phyloP scores from a whole-genome alignment of 768 basidiomycete genomes.

The Hemileccinum impolitum region DNA sequence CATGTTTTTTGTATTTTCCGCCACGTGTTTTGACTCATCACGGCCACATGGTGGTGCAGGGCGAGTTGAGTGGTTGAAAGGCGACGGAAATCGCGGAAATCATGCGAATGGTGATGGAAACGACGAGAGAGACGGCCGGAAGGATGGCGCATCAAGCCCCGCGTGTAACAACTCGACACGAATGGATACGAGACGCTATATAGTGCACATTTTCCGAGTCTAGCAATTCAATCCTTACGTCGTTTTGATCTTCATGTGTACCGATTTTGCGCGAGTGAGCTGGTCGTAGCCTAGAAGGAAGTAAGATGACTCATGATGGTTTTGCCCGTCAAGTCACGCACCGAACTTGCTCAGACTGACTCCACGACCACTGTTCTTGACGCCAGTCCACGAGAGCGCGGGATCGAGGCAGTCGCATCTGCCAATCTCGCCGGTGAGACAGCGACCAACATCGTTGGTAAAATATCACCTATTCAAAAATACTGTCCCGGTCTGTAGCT shows the following conservation, averaged over 20 bases:
- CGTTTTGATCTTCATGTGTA: slow-evolving; percentile 80
- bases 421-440: not conserved
- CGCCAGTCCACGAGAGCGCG: slow-evolving; percentile 90
- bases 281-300: slow-evolving; percentile 72
- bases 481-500: slow-evolving; percentile 87
- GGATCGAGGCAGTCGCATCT: slow-evolving; percentile 92
- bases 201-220: too few species aligned
- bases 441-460: not conserved
- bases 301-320: not conserved
- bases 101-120: too few species aligned
- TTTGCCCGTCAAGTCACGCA: slow-evolving; percentile 32
- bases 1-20: too few species aligned
- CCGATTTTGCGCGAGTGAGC: slow-evolving; percentile 73
- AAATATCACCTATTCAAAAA: slow-evolving; percentile 76
- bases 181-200: too few species aligned
- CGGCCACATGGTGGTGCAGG: too few species aligned
- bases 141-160: too few species aligned
- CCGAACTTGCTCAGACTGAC: slow-evolving; percentile 89
- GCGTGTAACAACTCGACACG: too few species aligned
- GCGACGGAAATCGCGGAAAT: too few species aligned
- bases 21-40: too few species aligned
- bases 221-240: not conserved
- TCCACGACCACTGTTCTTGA: slow-evolving; percentile 90
- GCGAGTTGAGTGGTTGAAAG: too few species aligned
- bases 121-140: too few species aligned